Base-by-base conservation (phyloP, 345 rosid species). In the Eucalyptus camaldulensis region DNA sequence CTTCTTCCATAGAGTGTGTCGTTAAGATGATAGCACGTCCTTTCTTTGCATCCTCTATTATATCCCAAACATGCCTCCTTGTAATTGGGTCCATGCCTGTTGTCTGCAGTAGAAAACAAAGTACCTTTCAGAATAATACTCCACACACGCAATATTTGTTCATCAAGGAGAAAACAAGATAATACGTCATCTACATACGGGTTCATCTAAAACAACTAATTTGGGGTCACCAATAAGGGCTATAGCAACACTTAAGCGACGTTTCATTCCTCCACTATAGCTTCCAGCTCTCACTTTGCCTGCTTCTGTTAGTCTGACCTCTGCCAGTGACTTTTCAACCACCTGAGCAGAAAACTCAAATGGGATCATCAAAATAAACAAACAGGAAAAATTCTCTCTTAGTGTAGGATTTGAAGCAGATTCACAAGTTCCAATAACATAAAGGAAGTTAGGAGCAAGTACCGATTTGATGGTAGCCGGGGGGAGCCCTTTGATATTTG, bases 51-150 rank as follows among this genome's bases (percentile, higher is more conserved):
- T 92, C 91, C 93, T 97, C 96, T 92, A 97, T 97, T 72, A 97
- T 96, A 90, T 97, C 99, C 99, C 99, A 96, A 13, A 96, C 99
- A 83, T 96, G 98, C 94, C 99, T 95, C 91, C 99, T 96, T 5
- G 99, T 95, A 93, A 97, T 94, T 19, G 99, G 99, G 91, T 96
- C 99, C 99, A 96, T 96, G n/a, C 99, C 99, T 10, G 99, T 96
- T 33, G 99, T 97, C 99, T 96, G 95, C 76, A 86, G 49, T 86
- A 69, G 86, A 91, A 88, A 53, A 86, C 17, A 25, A 88, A 15
- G 90, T 83, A 47, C 8, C 15, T 29, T 50, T 86, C 87, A 49
- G 87, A 86, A 86, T 19, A 37, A 50, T 37, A 37, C 47, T 37
- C 83, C 83, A 21, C 27, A 19, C 27, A 37, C 21, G 37, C 13